Evolutionary conservation across 495 filamentous ascomycete species (phyloP).

Genomic region (Lepraria neglecta): DNA sequence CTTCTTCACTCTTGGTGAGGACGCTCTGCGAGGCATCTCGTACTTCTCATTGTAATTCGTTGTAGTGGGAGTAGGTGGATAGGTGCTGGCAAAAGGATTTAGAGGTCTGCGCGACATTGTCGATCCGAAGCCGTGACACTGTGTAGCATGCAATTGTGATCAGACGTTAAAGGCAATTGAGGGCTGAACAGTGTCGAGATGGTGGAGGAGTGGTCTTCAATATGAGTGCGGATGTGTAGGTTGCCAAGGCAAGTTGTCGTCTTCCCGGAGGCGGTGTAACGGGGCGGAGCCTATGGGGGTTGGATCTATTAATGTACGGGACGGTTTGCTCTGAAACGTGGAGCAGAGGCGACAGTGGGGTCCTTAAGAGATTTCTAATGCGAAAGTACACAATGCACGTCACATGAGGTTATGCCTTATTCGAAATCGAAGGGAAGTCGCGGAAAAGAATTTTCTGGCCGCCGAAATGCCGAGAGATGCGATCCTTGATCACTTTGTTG

Average conservation of each 20-base stretch:
- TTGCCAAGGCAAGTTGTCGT: constrained; percentile 5
- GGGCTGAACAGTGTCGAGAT: neutral
- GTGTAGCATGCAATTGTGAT: constrained; percentile 21
- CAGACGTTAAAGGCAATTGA: constrained; percentile 6
- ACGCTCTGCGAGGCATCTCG: constrained; percentile 40
- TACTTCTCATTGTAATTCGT: constrained; percentile 45
- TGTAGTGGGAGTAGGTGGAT: constrained; percentile 39
- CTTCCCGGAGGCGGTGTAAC: constrained; percentile 10
- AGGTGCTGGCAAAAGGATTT: constrained; percentile 42
- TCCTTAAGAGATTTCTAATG: constrained; percentile 8
- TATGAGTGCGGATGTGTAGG: neutral
- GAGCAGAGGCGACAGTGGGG: constrained; percentile 1
- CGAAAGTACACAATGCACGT: constrained; percentile 4
- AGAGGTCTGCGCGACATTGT: constrained; percentile 52
- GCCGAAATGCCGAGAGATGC: neutral
- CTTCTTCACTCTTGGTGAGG: constrained; percentile 61
- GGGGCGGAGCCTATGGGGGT: constrained; percentile 6
- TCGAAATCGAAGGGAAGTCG: neutral
- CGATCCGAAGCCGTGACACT: constrained; percentile 33
- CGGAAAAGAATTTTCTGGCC: constrained; percentile 4
- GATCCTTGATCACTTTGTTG: neutral
- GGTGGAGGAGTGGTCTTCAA: neutral
- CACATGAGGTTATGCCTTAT: neutral
- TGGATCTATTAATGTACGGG: constrained; percentile 5
- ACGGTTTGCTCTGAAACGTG: neutral